Percentiles rank a stretch among this genome's conserved stretches.
Conservation (phyloP, 805 yeast species). For the Candida nemodendra region DNA sequence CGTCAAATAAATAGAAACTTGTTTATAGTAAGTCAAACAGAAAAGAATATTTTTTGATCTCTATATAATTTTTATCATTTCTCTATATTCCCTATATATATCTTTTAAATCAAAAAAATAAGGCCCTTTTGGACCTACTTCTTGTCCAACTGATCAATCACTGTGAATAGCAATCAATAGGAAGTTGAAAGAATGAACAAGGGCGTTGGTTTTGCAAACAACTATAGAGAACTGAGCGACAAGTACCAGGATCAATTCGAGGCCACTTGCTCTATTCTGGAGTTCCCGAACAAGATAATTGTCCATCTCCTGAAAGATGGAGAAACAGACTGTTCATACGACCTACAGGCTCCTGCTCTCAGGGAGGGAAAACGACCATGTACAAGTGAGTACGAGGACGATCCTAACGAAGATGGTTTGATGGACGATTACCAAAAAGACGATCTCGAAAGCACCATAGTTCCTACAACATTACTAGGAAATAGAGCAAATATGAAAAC, state of each 20-base stretch:
- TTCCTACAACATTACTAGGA: constrained; percentile 40
- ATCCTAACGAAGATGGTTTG: constrained; percentile 17
- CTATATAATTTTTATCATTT: too few species aligned
- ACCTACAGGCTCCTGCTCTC: constrained; percentile 33
- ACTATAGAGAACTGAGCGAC: constrained; percentile 11
- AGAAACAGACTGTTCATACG: constrained; percentile 48
- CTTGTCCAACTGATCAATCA: too few species aligned
- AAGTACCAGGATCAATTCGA: constrained; percentile 10
- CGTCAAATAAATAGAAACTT: too few species aligned
- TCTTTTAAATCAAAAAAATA: too few species aligned
- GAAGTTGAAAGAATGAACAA: too few species aligned
- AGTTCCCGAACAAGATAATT: constrained; percentile 40
- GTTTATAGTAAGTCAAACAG: too few species aligned
- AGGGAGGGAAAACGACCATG: constrained; percentile 16
- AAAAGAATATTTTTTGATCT: too few species aligned
- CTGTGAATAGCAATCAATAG: too few species aligned
- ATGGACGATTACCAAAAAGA: constrained; percentile 17
- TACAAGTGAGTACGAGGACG: constrained; percentile 9
- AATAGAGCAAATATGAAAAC: constrained; percentile 45
- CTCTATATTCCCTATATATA: too few species aligned
- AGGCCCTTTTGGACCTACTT: too few species aligned
- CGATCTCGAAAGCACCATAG: constrained; percentile 12
- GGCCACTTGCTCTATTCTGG: constrained; percentile 25
- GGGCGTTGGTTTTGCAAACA: constrained; percentile 10
- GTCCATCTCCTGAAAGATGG: constrained; percentile 43